Percentiles rank a stretch among this genome's conserved stretches.
Conservation (phyloP, 352 stramenopile genomes). For the Aphanomyces astaci region DNA sequence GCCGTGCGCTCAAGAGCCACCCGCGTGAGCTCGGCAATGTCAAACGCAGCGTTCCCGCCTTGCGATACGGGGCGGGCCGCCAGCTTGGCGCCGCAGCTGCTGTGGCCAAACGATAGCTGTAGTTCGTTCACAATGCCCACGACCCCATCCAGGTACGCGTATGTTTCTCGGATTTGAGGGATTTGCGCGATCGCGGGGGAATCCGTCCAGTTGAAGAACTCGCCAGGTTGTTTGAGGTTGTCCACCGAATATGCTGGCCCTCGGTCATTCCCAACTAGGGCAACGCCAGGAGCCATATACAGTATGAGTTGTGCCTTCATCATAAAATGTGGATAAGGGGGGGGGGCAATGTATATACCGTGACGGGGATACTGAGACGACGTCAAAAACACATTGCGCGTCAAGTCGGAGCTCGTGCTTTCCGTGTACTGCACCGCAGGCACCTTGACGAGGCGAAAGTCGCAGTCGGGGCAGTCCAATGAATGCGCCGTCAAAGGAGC, state of each 20-base stretch:
- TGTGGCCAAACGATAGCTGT: constrained; percentile 74
- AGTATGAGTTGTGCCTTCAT: too few species aligned
- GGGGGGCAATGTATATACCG: constrained; percentile 30
- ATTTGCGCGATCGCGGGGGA: constrained; percentile 58
- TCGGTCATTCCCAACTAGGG: constrained; percentile 49
- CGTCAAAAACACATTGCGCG: constrained; percentile 53
- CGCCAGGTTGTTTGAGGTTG: constrained; percentile 55
- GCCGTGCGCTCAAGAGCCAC: constrained; percentile 80
- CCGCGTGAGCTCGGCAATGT: constrained; percentile 79
- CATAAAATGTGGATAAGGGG: too few species aligned
- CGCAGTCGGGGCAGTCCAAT: constrained; percentile 75
- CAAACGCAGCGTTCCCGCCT: constrained; percentile 80
- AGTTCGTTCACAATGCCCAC: constrained; percentile 82
- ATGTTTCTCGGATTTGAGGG: constrained; percentile 53
- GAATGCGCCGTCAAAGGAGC: constrained; percentile 81
- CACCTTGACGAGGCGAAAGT: constrained; percentile 78
- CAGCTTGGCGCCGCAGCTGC: constrained; percentile 64
- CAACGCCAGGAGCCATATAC: too few species aligned
- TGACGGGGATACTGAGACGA: constrained; percentile 67
- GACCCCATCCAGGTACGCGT: constrained; percentile 64
- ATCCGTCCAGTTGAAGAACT: constrained; percentile 59
- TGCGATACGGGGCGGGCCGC: constrained; percentile 44
- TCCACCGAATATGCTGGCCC: constrained; percentile 48
- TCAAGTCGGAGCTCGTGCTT: constrained; percentile 27
- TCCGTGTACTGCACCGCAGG: constrained; percentile 43